Evolutionary conservation across 2,329 filamentous ascomycete species (phyloP), one percentile per base, ranked within the genome.

Genomic region (Ophiocordyceps camponoti-floridani): DNA sequence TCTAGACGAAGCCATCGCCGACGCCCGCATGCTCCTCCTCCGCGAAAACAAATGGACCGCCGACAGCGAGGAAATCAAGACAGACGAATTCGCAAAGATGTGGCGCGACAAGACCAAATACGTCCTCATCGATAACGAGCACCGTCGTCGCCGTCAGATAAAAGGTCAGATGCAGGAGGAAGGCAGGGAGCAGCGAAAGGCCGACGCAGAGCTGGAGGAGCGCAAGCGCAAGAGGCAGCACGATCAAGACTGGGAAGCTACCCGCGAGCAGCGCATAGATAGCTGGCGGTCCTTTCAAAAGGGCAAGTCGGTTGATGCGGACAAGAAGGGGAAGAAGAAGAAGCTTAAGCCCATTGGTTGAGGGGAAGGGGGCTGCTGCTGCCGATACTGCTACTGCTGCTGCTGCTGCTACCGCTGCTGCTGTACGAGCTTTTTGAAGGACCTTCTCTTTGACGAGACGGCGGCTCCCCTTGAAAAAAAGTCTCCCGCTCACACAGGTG

Each of bases 131-230:
- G 91, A 98, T 56, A 89, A 93, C 58, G 91, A 96, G 66, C 75
- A 87, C 56, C 75, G 91, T 44, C 72, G 86, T 45, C 72, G 84
- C 48, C 75, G 87, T 52, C 88, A 94, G 70, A 63, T 89, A 60
- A 93, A 94, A 67, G 91, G 84, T 38, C 84, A 91, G 69, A 82
- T 98, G 80, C 86, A 94, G 63, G 91, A 98, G 62, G 89, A 98
- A 62, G 91, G 91, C 7, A 73, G 91, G 45, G 82, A 91, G 67
- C 80, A 93, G 72, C 77, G 79, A 58, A 83, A 82, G 59, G 79
- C 79, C 55, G 91, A 98, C 19, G 84, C 87, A 53, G 89, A 95
- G 65, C 49, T 83, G 10, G 86, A 89, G 55, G 75, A 74, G 52
- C 69, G 84, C 55, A 89, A 88, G 66, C 73, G 83, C 53, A 89